These are phyloP conservation scores for Pleurotus tuber-regium DNA, from an alignment of 768 basidiomycete genomes.

Conservation along the genomic window DNA sequence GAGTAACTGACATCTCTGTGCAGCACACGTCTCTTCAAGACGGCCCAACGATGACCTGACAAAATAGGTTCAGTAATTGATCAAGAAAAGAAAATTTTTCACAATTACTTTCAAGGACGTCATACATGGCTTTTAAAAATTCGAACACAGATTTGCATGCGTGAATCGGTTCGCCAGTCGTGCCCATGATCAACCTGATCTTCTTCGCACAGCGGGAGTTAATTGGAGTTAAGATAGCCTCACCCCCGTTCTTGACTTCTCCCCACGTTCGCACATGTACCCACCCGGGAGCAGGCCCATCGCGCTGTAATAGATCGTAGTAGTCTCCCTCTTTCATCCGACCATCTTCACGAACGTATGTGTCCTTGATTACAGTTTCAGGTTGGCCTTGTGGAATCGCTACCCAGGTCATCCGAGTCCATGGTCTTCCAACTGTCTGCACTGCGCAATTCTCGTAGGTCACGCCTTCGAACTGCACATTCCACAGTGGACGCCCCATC, in stretches of 20 bases:
- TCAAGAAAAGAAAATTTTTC: no score
- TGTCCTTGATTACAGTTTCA: neutral
- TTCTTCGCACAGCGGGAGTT: neutral
- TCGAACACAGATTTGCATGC: neutral
- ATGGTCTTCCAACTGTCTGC: neutral
- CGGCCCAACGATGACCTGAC: no score
- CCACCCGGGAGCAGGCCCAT: neutral
- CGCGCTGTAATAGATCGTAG: neutral
- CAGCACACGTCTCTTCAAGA: no score
- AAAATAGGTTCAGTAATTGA: no score
- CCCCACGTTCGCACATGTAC: neutral
- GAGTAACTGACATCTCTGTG: no score
- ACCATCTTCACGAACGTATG: neutral
- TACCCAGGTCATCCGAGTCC: slow-evolving; percentile 5
- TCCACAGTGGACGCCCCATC: neutral
- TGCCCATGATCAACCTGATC: neutral
- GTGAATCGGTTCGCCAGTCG: neutral
- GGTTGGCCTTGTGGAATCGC: neutral
- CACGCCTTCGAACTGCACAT: neutral
- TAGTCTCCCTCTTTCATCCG: neutral
- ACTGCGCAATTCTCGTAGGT: neutral
- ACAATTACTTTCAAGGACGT: slow-evolving; percentile 9
- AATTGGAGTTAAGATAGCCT: neutral
- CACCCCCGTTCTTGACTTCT: neutral
- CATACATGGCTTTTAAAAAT: slow-evolving; percentile 8